Base-by-base conservation (phyloP, 441 rosid genomes). In the Gossypium aridum region DNA sequence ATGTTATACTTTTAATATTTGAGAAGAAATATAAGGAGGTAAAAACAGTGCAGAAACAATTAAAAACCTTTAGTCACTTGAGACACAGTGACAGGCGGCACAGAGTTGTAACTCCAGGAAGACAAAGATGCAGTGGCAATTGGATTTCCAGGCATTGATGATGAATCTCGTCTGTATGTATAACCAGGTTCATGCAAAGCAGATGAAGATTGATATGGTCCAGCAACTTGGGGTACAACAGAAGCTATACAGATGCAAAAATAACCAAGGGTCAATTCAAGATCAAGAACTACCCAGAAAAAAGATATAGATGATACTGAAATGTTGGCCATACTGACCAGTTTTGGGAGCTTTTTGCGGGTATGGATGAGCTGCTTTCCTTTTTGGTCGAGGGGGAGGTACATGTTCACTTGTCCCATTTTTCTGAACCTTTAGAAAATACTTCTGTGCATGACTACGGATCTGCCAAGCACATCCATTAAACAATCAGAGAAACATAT, bases 391-490 rank as follows among this genome's bases (percentile, higher is more conserved):
- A 56, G 99, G 99, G 19, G 99, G 99, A 77, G 98, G 99, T 31
- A 95, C 89, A 73, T 89, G 98, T 80, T 93, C 98, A 16, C 84
- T 89, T 66, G 92, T 82, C 71, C 99, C 98, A 77, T 78, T 93
- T 87, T 95, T 95, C 84, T 95, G 98, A 80, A 93, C 97, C 83
- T 93, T 93, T 26, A 89, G 81, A 76, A 95, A 95, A 73, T 95
- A 95, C 70, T 95, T 95, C 83, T 95, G 99, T 0, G 99, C 97
- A 79, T 95, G 99, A 80, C 99, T 95, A 7, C 97, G 90, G 81
- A 95, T 95, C 99, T 95, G 88, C 83, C 79, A 82, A 78, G 47
- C 69, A 73, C 62, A 85, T 75, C n/a, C 43, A 12, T 70, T 51
- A 63, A 57, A 61, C 23, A 47, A 70, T 70, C 70, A 49, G 63